Base-by-base conservation (phyloP, 345 rosid species). In the Salix viminalis region DNA sequence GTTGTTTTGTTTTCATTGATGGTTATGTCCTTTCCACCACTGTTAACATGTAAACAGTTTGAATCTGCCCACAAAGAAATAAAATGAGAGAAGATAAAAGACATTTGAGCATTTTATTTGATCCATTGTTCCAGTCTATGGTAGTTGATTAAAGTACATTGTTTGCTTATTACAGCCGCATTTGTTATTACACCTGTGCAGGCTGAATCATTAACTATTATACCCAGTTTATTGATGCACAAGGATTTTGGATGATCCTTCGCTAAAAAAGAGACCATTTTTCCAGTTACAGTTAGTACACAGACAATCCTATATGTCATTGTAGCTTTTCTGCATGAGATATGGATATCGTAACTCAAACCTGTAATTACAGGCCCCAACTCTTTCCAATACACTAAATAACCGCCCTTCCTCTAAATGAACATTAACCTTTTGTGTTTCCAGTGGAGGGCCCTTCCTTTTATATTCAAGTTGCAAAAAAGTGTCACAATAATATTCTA, bases 11-110 rank as follows among this genome's bases (percentile, higher is more conserved):
- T 81, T 81, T 82, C 92, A 37, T 73, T 72, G 62, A 88, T 26
- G 7, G 42, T 78, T 60, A 72, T 18, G 30, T 84, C 83, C 32
- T 76, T 77, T 84, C 97, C 97, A 73, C 97, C 97, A 34, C 93
- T 83, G 76, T 90, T 90, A 71, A 92, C 84, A 72, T 86, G 83
- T 19, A 88, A 81, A 64, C 88, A 89, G 75, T 83, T 83, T 69
- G 76, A 76, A 82, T 86, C 94, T 90, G 85, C 65, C 67, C 71
- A 50, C 71, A 58, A 16, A 74, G 46, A 65, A 62, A 48, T 32
- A 62, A 46, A 62, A 9, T 30, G 2, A 77, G 54, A 30, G 44
- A 32, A 44, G 69, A 37, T 34, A 70, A 34, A 24, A 67, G 23
- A 18, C 62, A n/a, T 58, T 9, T 58, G 28, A 10, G 5, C 13